Evolutionary conservation across 768 basidiomycete genomes (phyloP), one percentile per base, ranked within the genome.

Genomic region (Scleroderma bovista): DNA sequence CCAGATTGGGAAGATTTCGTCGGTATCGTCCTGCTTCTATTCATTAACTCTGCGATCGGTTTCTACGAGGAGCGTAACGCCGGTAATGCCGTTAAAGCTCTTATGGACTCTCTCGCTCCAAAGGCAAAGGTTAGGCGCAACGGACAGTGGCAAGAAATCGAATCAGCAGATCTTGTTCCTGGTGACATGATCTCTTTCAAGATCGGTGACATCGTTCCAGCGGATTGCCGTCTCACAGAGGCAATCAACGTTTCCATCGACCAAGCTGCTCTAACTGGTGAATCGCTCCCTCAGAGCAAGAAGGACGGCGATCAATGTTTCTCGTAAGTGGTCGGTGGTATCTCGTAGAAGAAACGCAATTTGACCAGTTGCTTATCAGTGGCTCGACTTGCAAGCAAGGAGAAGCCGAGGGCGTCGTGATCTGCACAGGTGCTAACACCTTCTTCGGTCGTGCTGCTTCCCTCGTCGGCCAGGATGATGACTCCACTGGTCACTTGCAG

Each of bases 381-480:
- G 94, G 94, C 60, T 98, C 95, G 36, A 97, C 93, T 48, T 97
- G 95, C 71, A 97, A 98, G 71, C 92, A 95, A 75, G 95, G 95
- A 74, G 95, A 98, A 70, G 94, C 94, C 22, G 95, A 98, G 74
- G 95, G 93, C 69, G 88, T 97, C 44, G 93, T 98, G 61, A 98
- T 98, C 70, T 94, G 93, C 55, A 98, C 95, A 53, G 95, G 95
- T 69, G 78, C 86, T 73, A 97, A 98, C 76, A 92, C 91, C 50
- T 98, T 98, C 83, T 97, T 98, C 76, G 95, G 94, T 75, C 93
- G 95, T 63, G 94, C 95, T 47, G 95, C 95, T 19, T 92, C 92
- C 42, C 88, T 98, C 46, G 95, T 98, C 65, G 95, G 95, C 24
- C 88, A 91, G 64, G 95, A 97, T 67, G 93, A 97, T 62, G 95